Base-by-base conservation (phyloP, 2,329 filamentous ascomycete genomes). In the Fusarium fracticaudum region DNA sequence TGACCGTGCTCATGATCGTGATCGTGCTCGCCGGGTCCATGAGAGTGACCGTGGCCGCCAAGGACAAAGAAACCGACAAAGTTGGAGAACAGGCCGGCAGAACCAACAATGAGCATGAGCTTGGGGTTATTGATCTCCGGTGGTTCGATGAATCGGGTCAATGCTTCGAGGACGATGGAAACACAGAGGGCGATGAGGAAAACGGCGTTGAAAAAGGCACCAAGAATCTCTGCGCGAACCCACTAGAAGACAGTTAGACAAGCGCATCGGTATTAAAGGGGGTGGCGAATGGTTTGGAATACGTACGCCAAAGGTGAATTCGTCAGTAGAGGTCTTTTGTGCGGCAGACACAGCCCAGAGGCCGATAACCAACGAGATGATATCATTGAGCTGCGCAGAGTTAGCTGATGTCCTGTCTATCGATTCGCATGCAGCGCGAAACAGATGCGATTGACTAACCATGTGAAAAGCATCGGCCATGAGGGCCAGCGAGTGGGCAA, bases 381-480 rank as follows among this genome's bases (percentile, higher is more conserved):
- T 96, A 89, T 99, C 96, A 86, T 99, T 99, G 70, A 99, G 88
- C 93, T 95, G 69, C 37, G 40, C 29, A 37, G 18, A 57, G 73
- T 76, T 55, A 77, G 73, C 50, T 41, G 55, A 47, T 59, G 37
- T 44, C 64, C 45, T 33, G 47, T 51, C 48, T 20, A 58, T 50
- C 48, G 40, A 60, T 67, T 67, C 38, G 43, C 31, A 18, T 50
- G 22, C 14, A 33, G 44, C 44, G 40, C 41, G 26, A 26, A 38
- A 29, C n/a, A 47, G n/a, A 65, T 64, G 51, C 54, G 44, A 59
- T 57, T 44, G 47, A 83, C 88, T 77, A 81, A 94, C 93, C 96
- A 99, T 99, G 85, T 99, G 96, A 83, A 99, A 99, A 69, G 96
- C 95, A 86, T 99, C 96, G 61, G 96, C 96, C 80, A 97, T 95